Conservation (phyloP, 2,329 filamentous ascomycete genomes). For the Pseudogymnoascus sp. region DNA sequence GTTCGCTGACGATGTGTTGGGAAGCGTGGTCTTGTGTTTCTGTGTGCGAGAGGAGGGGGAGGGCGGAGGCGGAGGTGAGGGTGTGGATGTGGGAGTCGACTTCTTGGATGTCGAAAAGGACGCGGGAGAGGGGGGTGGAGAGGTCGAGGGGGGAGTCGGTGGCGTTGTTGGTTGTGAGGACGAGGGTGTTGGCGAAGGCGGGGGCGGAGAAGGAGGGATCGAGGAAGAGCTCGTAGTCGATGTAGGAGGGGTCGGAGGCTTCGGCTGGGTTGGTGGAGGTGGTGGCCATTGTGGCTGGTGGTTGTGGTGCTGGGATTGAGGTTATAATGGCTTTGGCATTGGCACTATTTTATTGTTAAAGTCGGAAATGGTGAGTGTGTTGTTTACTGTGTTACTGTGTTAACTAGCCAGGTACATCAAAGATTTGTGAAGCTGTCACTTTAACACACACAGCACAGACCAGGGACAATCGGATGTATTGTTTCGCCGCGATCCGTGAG, state of each 20-base stretch:
- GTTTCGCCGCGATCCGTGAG: background rate
- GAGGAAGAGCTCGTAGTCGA: slow-evolving; percentile 91
- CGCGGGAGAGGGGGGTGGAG: slow-evolving; percentile 83
- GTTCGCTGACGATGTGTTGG: slow-evolving; percentile 61
- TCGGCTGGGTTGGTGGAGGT: slow-evolving; percentile 15
- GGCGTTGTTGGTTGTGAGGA: slow-evolving; percentile 84
- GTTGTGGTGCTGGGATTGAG: background rate
- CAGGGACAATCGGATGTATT: background rate
- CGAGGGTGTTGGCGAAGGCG: slow-evolving; percentile 79
- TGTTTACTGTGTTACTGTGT: background rate
- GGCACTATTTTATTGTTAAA: background rate
- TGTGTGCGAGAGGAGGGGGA: slow-evolving; percentile 74
- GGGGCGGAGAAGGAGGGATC: slow-evolving; percentile 73
- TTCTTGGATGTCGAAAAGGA: slow-evolving; percentile 94
- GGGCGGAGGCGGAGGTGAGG: slow-evolving; percentile 74
- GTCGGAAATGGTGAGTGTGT: background rate
- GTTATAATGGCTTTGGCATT: background rate
- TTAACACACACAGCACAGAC: background rate
- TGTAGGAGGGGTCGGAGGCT: slow-evolving; percentile 68
- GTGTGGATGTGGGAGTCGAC: slow-evolving; percentile 92
- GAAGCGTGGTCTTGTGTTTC: slow-evolving; percentile 65
- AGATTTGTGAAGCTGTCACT: background rate
- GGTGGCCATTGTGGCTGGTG: background rate
- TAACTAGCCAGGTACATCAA: background rate
- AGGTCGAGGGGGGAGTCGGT: slow-evolving; percentile 86